Percentiles rank a stretch among this genome's conserved stretches.
phyloP scores from a whole-genome alignment of 208 protist species.

The Crithidia brevicula region DNA sequence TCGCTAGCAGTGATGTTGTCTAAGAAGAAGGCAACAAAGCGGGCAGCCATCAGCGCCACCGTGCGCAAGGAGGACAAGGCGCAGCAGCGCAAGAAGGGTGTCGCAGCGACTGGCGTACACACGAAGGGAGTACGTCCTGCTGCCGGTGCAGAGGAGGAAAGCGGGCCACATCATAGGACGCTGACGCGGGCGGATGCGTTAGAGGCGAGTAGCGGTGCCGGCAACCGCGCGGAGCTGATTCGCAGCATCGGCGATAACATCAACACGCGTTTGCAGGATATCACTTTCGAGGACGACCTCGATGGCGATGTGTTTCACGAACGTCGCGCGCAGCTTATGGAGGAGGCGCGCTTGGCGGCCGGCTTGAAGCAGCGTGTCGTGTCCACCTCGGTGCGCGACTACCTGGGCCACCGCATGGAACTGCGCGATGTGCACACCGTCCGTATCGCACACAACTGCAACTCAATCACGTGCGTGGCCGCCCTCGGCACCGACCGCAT shows the following conservation, averaged over 20 bases:
- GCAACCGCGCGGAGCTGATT: constrained; percentile 46
- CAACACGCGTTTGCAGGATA: constrained; percentile 81
- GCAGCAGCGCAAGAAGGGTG: not conserved
- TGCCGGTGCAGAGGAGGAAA: not conserved
- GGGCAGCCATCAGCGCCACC: constrained; percentile 40
- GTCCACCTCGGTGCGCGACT: constrained; percentile 43
- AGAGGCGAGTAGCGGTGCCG: constrained; percentile 27
- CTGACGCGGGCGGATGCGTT: constrained; percentile 35
- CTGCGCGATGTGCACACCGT: constrained; percentile 34
- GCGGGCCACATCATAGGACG: not conserved
- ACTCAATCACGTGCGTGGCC: constrained; percentile 83
- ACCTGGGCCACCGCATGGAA: constrained; percentile 34
- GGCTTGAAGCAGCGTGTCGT: constrained; percentile 77
- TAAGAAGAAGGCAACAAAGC: constrained; percentile 64
- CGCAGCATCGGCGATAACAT: constrained; percentile 80
- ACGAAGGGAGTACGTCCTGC: not conserved
- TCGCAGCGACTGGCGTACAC: not conserved
- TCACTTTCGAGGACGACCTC: constrained; percentile 76
- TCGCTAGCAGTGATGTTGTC: constrained; percentile 60
- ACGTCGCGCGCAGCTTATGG: constrained; percentile 62
- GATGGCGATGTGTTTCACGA: constrained; percentile 83
- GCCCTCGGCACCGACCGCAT: constrained; percentile 64
- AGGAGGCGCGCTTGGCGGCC: constrained; percentile 78
- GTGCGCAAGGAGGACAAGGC: constrained; percentile 39
- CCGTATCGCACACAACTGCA: constrained; percentile 84